Base-by-base conservation (phyloP, 148 eudicot genomes). In the Heliamphora exappendiculata region DNA sequence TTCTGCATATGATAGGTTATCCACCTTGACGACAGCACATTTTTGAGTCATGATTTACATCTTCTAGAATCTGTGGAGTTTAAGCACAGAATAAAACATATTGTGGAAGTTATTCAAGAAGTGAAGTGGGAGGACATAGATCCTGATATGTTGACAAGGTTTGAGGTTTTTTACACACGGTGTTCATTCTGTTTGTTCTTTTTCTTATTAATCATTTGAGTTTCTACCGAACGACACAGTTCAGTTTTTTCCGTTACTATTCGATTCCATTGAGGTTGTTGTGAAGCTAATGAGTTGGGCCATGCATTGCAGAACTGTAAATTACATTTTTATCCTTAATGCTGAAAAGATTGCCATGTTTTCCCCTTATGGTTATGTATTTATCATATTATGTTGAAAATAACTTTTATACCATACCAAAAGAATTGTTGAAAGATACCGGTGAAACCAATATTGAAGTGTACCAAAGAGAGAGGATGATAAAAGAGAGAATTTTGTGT, bases 81-180 rank as follows among this genome's bases (percentile, higher is more conserved):
- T 37, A 95, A 92, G 86, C 90, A 94, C 79, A 88, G 98, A 72
- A 86, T 92, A 79, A 91, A 87, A 81, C 97, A 86, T 77, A 84
- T 92, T 80, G 83, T 83, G 57, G 97, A 89, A 75, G 80, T 85
- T 12, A 81, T 92, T 83, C 94, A 90, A 82, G 92, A 87, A 62
- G 86, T 91, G 62, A 84, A 87, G 76, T 95, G 98, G 98, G 92
- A 91, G 72, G 83, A 81, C 64, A 34, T 86, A 7, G 97, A 95
- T 82, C 98, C 98, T 69, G 98, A 95, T 85, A 78, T 87, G 78
- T 77, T 92, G 78, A 91, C 96, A 63, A 95, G 98, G 98, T 94
- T 77, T 55, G 73, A n/a, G n/a, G n/a, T 64, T 54, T 47, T 49
- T 70, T 41, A 31, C n/a, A 7, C 22, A 70, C 45, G 68, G 36